Evolutionary conservation across 1,139 yeast genomes (phyloP).

Genomic region (Nakaseomyces delphensis): DNA sequence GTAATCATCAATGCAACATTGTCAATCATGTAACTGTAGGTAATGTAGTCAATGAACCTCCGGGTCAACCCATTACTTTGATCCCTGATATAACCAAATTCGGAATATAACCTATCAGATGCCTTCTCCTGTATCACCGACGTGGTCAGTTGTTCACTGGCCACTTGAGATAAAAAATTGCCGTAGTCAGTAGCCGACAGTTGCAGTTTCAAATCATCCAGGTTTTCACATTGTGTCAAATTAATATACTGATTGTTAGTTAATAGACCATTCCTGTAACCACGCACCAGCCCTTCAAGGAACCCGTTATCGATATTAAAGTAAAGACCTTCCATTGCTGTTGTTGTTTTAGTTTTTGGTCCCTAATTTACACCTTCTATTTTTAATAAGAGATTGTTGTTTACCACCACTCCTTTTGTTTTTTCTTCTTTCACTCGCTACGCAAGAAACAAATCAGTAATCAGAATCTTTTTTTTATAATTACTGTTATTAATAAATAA

Average conservation of each 20-base stretch:
- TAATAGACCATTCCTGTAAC: constrained; percentile 79
- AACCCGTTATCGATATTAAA: constrained; percentile 85
- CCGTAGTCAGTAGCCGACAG: constrained; percentile 95
- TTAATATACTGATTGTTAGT: constrained; percentile 75
- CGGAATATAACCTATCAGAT: constrained; percentile 64
- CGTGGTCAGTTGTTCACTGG: constrained; percentile 68
- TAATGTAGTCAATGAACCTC: constrained; percentile 79
- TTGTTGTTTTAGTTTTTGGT: background rate
- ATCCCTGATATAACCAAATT: constrained; percentile 75
- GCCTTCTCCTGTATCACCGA: constrained; percentile 74
- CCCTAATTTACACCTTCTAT: background rate
- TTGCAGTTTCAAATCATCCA: constrained; percentile 90
- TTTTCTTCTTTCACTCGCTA: too few species aligned
- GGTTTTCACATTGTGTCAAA: constrained; percentile 88
- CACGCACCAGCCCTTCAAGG: constrained; percentile 90
- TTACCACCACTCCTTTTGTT: too few species aligned
- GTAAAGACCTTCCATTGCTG: constrained; percentile 69
- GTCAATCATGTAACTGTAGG: constrained; percentile 97
- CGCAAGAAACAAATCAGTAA: too few species aligned
- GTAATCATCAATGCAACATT: constrained; percentile 93
- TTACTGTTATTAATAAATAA: too few species aligned
- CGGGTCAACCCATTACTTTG: constrained; percentile 77
- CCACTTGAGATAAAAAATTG: constrained; percentile 72
- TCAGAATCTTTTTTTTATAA: too few species aligned
- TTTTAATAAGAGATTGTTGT: too few species aligned